These are phyloP conservation scores for Cercospora nicotianae DNA, from an alignment of 2,329 filamentous ascomycete species.

Conservation along the genomic window DNA sequence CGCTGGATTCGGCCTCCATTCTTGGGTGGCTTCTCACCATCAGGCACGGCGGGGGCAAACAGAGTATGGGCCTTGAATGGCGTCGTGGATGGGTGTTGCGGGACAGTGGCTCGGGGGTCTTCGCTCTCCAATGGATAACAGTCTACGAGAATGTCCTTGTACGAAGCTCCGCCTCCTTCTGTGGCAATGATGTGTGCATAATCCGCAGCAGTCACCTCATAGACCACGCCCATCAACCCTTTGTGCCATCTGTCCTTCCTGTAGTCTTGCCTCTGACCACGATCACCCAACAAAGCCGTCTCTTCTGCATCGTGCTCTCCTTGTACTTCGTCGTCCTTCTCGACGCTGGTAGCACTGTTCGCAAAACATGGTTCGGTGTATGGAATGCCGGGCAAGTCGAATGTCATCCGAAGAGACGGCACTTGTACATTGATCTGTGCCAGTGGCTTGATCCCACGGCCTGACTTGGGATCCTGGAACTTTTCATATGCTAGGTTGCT, in stretches of 20 bases:
- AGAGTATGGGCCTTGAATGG: constrained; percentile 85
- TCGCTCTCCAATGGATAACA: constrained; percentile 68
- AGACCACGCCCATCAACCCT: constrained; percentile 87
- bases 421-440: constrained; percentile 79
- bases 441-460: constrained; percentile 75
- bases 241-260: constrained; percentile 66
- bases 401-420: constrained; percentile 74
- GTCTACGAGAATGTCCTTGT: constrained; percentile 77
- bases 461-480: constrained; percentile 61
- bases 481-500: constrained; percentile 82
- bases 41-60: constrained; percentile 59
- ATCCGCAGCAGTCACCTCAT: constrained; percentile 83
- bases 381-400: constrained; percentile 81
- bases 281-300: constrained; percentile 31
- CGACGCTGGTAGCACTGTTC: constrained; percentile 66
- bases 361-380: constrained; percentile 92
- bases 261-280: constrained; percentile 38
- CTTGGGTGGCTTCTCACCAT: constrained; percentile 36
- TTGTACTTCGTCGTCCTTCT: constrained; percentile 31
- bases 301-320: constrained; percentile 34
- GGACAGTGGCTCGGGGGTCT: constrained; percentile 57
- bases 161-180: constrained; percentile 83
- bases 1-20: constrained; percentile 53
- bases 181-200: constrained; percentile 85
- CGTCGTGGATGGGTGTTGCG: constrained; percentile 60